Percentiles rank a stretch among this genome's conserved stretches.
Evolutionary conservation across 148 eudicot species (phyloP).

Genomic region (Nyssa sinensis): DNA sequence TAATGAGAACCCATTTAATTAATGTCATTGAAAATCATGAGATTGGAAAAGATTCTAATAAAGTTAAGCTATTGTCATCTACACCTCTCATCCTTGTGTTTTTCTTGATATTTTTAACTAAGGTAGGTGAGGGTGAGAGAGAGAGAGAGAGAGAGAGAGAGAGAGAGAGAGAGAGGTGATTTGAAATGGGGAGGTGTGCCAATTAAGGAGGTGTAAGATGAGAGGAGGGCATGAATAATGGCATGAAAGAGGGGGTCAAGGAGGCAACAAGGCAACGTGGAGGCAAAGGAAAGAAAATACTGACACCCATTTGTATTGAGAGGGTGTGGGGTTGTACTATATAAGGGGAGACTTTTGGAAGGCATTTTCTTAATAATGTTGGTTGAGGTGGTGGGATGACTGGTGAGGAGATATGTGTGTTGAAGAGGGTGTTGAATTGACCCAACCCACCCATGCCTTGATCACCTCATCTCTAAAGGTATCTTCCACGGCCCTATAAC

Average conservation of each 20-base stretch:
- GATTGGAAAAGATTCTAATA: background rate
- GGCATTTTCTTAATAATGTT: background rate
- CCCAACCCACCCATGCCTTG: background rate
- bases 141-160: no score
- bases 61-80: background rate
- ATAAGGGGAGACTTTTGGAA: background rate
- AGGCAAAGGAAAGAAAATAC: constrained; percentile 6
- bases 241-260: background rate
- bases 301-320: background rate
- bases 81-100: no score
- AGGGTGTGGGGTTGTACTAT: background rate
- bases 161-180: no score
- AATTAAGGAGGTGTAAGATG: background rate
- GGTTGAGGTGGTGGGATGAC: no score
- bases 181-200: background rate
- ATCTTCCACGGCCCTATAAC: background rate
- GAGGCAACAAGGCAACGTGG: constrained; percentile 14
- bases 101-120: background rate
- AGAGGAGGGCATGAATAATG: background rate
- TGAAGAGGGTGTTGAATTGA: constrained; percentile 6
- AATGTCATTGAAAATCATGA: background rate
- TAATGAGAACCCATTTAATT: background rate
- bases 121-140: no score
- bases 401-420: no score
- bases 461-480: background rate